Evolutionary conservation across 2,329 filamentous ascomycete species (phyloP).

Genomic region (Fusarium fujikuroi): DNA sequence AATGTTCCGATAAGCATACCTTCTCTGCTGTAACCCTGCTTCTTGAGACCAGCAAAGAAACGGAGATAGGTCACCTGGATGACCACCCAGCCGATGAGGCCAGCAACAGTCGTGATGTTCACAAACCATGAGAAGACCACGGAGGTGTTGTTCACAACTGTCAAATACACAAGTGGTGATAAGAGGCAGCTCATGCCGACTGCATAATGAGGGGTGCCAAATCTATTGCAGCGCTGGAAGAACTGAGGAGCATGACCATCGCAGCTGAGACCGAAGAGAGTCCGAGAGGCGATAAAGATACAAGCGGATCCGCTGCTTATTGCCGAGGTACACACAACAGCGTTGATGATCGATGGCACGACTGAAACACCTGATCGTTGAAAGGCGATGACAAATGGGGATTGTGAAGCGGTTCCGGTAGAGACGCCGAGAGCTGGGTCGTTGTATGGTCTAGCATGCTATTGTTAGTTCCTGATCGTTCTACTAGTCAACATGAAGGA

Average conservation of each 20-base stretch:
- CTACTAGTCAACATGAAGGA: rapidly evolving
- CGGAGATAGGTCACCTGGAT: background rate
- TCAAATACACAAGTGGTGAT: background rate
- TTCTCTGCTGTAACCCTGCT: background rate
- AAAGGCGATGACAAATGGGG: background rate
- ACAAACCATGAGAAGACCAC: background rate
- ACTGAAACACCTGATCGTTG: background rate
- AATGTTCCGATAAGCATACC: rapidly evolving
- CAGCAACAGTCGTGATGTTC: background rate
- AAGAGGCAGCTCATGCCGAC: background rate
- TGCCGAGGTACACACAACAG: background rate
- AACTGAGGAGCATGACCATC: background rate
- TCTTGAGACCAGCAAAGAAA: background rate
- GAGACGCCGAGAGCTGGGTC: background rate
- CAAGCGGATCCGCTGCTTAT: background rate
- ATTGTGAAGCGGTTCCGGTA: background rate
- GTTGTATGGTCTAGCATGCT: background rate
- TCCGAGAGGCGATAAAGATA: background rate
- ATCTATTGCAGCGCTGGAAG: background rate
- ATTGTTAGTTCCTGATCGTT: rapidly evolving
- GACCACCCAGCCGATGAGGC: background rate
- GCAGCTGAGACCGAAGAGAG: background rate
- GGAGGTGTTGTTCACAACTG: background rate
- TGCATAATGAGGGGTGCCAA: background rate
- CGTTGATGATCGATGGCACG: background rate